Evolutionary conservation across 1,284 basidiomycete genomes (phyloP).

Genomic region (Athelia psychrophila): DNA sequence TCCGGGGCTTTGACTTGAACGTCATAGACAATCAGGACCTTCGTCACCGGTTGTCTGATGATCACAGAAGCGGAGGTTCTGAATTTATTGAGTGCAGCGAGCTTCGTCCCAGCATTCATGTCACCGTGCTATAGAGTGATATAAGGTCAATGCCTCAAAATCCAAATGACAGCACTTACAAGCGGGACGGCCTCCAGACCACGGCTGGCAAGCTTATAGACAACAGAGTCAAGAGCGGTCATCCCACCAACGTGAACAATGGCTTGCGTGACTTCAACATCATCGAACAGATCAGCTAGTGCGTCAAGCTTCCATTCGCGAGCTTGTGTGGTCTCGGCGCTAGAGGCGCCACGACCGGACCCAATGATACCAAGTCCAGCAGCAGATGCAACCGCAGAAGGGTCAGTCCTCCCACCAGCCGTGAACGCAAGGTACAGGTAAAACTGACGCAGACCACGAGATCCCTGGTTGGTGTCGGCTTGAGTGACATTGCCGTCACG

Average conservation of each 20-base stretch:
- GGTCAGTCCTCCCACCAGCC: slow-evolving; percentile 72
- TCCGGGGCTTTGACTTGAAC: slow-evolving; percentile 88
- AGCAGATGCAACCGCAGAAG: slow-evolving; percentile 39
- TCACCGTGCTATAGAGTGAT: slow-evolving; percentile 64
- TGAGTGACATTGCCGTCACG: slow-evolving; percentile 88
- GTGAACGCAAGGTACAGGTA: slow-evolving; percentile 93
- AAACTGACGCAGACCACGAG: slow-evolving; percentile 87
- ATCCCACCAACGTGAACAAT: slow-evolving; percentile 90
- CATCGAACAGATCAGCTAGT: slow-evolving; percentile 89
- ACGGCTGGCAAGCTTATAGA: slow-evolving; percentile 84
- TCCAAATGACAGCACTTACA: slow-evolving; percentile 40
- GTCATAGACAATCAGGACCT: slow-evolving; percentile 89
- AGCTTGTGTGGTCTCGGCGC: slow-evolving; percentile 83
- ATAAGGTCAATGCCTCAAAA: slow-evolving; percentile 5
- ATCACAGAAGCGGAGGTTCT: slow-evolving; percentile 53
- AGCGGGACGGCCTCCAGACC: slow-evolving; percentile 84
- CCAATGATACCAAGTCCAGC: slow-evolving; percentile 87
- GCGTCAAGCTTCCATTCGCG: slow-evolving; percentile 98
- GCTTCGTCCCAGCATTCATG: slow-evolving; percentile 79
- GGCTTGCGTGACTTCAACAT: slow-evolving; percentile 81
- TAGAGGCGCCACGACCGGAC: slow-evolving; percentile 76
- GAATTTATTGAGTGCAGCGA: slow-evolving; percentile 82
- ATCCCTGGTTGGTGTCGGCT: slow-evolving; percentile 65
- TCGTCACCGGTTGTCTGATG: slow-evolving; percentile 59
- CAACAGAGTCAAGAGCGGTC: slow-evolving; percentile 80